phyloP scores from a whole-genome alignment of 257 asterid species.

The Capsicum chinense region DNA sequence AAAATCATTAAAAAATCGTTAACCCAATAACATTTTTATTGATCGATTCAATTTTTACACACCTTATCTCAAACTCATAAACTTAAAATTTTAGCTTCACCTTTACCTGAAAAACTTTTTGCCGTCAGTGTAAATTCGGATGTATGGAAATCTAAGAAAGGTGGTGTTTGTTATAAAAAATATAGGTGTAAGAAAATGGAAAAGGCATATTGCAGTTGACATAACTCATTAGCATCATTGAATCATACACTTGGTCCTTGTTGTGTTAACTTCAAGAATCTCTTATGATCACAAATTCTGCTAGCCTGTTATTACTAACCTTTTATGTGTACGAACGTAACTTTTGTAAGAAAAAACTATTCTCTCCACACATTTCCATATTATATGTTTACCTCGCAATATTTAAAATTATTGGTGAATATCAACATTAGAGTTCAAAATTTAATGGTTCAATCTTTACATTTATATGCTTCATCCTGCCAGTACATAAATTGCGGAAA shows the following conservation, averaged over 20 bases:
- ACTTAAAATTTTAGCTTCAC: background rate
- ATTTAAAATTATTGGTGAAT: background rate
- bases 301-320: background rate
- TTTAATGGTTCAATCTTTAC: too few species aligned
- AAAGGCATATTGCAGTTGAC: conserved; percentile 25
- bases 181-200: conserved; percentile 31
- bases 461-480: too few species aligned
- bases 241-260: background rate
- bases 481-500: too few species aligned
- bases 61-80: background rate
- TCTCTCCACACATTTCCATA: conserved; percentile 1
- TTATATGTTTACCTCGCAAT: background rate
- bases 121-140: background rate
- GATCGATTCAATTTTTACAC: too few species aligned
- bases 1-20: too few species aligned
- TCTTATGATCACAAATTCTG: conserved; percentile 1
- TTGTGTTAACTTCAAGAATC: conserved; percentile 3
- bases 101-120: background rate
- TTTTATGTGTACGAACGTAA: background rate
- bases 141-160: conserved; percentile 37
- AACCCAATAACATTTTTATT: too few species aligned
- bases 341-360: background rate
- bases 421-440: background rate
- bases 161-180: conserved; percentile 26
- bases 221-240: conserved; percentile 4